These are phyloP conservation scores for Pleurotus tuber-regium DNA, from an alignment of 768 basidiomycete genomes.

Conservation along the genomic window DNA sequence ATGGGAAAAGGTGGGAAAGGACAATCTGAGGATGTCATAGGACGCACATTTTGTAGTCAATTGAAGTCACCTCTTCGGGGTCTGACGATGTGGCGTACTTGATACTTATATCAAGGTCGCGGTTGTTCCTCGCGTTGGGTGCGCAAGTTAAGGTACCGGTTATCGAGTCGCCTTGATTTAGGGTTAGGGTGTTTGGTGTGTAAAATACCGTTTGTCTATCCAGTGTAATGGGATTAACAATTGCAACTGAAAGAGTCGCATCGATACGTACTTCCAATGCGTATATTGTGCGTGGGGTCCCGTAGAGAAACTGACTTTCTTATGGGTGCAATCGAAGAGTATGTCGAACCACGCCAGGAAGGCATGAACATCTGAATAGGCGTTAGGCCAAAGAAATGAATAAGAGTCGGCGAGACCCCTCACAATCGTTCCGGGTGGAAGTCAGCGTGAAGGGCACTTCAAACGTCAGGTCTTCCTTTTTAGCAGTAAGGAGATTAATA, in stretches of 20 bases:
- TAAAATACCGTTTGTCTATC: slow-evolving; percentile 96
- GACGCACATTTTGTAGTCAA: slow-evolving; percentile 89
- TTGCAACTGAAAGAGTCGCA: neutral
- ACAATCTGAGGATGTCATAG: slow-evolving; percentile 16
- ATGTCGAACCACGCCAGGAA: slow-evolving; percentile 99
- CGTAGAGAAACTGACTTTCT: slow-evolving; percentile 93
- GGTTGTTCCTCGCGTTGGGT: slow-evolving; percentile 90
- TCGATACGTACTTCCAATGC: slow-evolving; percentile 85
- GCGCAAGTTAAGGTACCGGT: slow-evolving; percentile 71
- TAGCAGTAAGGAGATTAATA: slow-evolving; percentile 87
- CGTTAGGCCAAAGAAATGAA: slow-evolving; percentile 8
- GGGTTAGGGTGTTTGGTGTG: slow-evolving; percentile 73
- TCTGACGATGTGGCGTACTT: slow-evolving; percentile 53
- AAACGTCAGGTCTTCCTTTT: slow-evolving; percentile 94
- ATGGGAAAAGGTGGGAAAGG: slow-evolving; percentile 12
- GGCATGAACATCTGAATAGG: slow-evolving; percentile 79
- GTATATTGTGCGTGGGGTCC: slow-evolving; percentile 97
- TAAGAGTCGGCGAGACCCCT: slow-evolving; percentile 23
- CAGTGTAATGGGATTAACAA: neutral
- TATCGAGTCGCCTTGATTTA: slow-evolving; percentile 71
- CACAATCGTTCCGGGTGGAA: slow-evolving; percentile 90
- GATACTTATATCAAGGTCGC: slow-evolving; percentile 90
- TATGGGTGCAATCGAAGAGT: slow-evolving; percentile 93
- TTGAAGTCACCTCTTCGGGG: slow-evolving; percentile 28
- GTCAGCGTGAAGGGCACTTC: slow-evolving; percentile 73